A percentile compares a stretch with the other conserved stretches of the same genome.
phyloP scores from a whole-genome alignment of 2,329 filamentous ascomycete species.

The Calonectria pauciramosa region DNA sequence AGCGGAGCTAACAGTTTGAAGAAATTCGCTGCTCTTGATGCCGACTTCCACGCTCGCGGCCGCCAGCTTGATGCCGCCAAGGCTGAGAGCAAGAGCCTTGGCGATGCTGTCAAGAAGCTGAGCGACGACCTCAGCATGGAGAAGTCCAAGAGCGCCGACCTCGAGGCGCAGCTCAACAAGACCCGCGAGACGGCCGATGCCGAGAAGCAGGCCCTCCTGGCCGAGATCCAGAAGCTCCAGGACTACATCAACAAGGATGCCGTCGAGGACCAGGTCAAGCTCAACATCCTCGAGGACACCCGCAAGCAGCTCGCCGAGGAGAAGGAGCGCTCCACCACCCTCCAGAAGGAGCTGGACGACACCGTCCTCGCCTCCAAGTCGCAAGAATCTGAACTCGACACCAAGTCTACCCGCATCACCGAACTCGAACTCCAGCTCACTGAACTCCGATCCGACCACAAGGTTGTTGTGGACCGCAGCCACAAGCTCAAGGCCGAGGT shows the following conservation, averaged over 20 bases:
- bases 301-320: background rate
- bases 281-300: background rate
- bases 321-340: background rate
- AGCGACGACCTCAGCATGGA: background rate
- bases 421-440: background rate
- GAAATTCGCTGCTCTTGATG: constrained; percentile 18
- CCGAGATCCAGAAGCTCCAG: background rate
- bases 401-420: background rate
- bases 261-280: background rate
- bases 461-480: background rate
- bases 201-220: background rate
- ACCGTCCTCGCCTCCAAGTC: background rate
- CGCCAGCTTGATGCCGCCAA: background rate
- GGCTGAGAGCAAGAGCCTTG: background rate
- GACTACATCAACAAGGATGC: background rate
- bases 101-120: background rate
- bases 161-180: background rate
- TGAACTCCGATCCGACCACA: background rate
- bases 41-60: constrained; percentile 2
- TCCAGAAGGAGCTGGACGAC: background rate
- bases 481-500: background rate
- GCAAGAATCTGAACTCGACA: background rate
- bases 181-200: background rate
- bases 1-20: background rate
- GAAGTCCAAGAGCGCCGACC: background rate